Evolutionary conservation across 108 stramenopile genomes (phyloP).

Genomic region (Cyclostephanos tholiformis): DNA sequence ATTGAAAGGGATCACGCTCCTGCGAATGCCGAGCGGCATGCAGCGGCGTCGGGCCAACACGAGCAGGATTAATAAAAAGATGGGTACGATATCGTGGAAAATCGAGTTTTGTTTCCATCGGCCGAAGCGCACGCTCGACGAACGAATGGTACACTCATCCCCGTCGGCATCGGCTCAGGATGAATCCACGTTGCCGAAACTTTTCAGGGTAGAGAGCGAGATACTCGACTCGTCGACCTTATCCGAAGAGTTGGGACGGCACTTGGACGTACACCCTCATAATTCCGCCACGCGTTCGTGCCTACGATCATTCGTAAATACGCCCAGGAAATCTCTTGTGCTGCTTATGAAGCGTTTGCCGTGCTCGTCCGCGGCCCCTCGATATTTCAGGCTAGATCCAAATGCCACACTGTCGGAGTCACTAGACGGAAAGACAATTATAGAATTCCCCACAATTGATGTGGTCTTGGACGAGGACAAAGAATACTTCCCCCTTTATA

Average conservation of each 20-base stretch:
- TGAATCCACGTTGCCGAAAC: slow-evolving; percentile 13
- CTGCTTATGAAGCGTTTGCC: slow-evolving; percentile 61
- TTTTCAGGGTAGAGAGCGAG: slow-evolving; percentile 35
- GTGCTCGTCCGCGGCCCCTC: slow-evolving; percentile 57
- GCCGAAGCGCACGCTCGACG: background rate
- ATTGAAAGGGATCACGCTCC: slow-evolving; percentile 53
- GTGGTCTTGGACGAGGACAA: slow-evolving; percentile 40
- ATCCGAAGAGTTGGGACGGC: slow-evolving; percentile 37
- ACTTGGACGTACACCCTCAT: slow-evolving; percentile 40
- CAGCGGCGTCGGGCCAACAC: slow-evolving; percentile 64
- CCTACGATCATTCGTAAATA: slow-evolving; percentile 35
- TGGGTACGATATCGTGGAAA: slow-evolving; percentile 42
- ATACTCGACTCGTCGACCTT: slow-evolving; percentile 28
- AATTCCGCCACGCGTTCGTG: slow-evolving; percentile 38
- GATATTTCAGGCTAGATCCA: slow-evolving; percentile 49
- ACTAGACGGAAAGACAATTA: slow-evolving; percentile 62
- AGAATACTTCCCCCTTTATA: slow-evolving; percentile 34
- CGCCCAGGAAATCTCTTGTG: slow-evolving; percentile 24
- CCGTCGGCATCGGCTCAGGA: slow-evolving; percentile 39
- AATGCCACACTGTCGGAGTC: slow-evolving; percentile 43
- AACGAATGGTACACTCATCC: background rate
- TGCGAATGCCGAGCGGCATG: slow-evolving; percentile 77
- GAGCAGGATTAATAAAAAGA: slow-evolving; percentile 53
- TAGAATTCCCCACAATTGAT: slow-evolving; percentile 75
- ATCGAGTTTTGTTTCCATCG: slow-evolving; percentile 40